These are phyloP conservation scores for Lactifluus piperatus DNA, from an alignment of 768 basidiomycete species.

Conservation along the genomic window DNA sequence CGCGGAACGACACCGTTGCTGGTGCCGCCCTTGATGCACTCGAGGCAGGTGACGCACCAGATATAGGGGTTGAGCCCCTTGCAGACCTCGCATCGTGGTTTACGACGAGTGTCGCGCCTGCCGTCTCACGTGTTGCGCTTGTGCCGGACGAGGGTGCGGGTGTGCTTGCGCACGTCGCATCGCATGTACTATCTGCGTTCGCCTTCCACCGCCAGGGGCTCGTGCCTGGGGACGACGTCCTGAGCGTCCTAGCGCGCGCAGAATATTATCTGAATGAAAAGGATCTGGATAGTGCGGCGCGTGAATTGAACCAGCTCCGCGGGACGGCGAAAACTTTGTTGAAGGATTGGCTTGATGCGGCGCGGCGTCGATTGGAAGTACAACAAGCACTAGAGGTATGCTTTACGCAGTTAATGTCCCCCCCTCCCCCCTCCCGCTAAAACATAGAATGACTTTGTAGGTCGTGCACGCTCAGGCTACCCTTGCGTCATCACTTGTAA, in stretches of 20 bases:
- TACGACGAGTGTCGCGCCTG: conserved; percentile 69
- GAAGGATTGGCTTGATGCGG: conserved; percentile 87
- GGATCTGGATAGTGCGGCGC: conserved; percentile 80
- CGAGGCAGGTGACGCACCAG: conserved; percentile 65
- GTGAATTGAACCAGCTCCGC: conserved; percentile 85
- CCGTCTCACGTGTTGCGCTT: conserved; percentile 80
- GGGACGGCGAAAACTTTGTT: conserved; percentile 71
- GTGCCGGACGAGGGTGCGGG: conserved; percentile 90
- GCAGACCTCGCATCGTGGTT: conserved; percentile 92
- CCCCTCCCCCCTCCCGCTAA: neutral
- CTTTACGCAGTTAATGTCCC: neutral
- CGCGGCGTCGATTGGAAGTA: conserved; percentile 80
- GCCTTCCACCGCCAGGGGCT: conserved; percentile 76
- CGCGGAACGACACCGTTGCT: conserved; percentile 62
- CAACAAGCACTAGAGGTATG: conserved; percentile 82
- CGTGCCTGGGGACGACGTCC: conserved; percentile 72
- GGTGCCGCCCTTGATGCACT: conserved; percentile 58
- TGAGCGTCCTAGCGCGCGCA: conserved; percentile 80
- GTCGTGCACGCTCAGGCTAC: conserved; percentile 81
- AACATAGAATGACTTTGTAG: conserved; percentile 31
- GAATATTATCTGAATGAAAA: conserved; percentile 88
- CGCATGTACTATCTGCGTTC: conserved; percentile 64
- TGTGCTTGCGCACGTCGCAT: conserved; percentile 77
- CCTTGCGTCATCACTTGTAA: conserved; percentile 67
- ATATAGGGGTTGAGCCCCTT: conserved; percentile 79